A percentile compares a stretch with the other conserved stretches of the same genome.
Conservation (phyloP, 495 filamentous ascomycete species). For the Rhypophila decipiens region DNA sequence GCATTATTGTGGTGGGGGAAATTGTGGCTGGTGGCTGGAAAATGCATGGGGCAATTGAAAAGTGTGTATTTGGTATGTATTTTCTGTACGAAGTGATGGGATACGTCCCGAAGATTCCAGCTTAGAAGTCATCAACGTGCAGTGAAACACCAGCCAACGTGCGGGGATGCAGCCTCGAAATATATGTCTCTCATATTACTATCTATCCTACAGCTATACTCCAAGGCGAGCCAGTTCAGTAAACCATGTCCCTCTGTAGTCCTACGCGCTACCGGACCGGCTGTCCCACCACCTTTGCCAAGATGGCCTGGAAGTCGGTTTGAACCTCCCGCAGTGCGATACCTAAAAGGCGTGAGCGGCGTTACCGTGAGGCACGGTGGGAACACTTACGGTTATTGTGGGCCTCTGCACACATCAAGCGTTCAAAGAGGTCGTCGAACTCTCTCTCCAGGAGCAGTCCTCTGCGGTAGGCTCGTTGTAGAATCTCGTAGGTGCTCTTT, state of each 20-base stretch:
- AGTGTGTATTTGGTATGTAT: too few relatives aligned
- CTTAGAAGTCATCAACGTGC: too few relatives aligned
- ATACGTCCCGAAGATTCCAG: too few relatives aligned
- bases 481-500: constrained; percentile 1
- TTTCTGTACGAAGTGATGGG: too few relatives aligned
- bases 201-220: constrained; percentile 10
- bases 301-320: constrained; percentile 10
- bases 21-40: too few relatives aligned
- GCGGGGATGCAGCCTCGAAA: too few relatives aligned
- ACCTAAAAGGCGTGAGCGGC: constrained; percentile 4
- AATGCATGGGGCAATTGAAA: too few relatives aligned
- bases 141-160: too few relatives aligned
- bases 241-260: not conserved
- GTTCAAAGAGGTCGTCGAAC: constrained; percentile 9
- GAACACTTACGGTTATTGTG: constrained; percentile 6
- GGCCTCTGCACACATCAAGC: constrained; percentile 5
- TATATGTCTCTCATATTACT: constrained; percentile 6
- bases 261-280: constrained; percentile 1
- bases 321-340: constrained; percentile 3
- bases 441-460: constrained; percentile 11
- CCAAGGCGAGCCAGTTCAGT: constrained; percentile 1
- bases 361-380: not conserved
- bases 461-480: constrained; percentile 9
- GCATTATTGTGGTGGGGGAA: too few relatives aligned
- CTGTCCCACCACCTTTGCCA: constrained; percentile 3